Base-by-base conservation (phyloP, 108 stramenopile species). In the Chaetoceros tenuissimus region DNA sequence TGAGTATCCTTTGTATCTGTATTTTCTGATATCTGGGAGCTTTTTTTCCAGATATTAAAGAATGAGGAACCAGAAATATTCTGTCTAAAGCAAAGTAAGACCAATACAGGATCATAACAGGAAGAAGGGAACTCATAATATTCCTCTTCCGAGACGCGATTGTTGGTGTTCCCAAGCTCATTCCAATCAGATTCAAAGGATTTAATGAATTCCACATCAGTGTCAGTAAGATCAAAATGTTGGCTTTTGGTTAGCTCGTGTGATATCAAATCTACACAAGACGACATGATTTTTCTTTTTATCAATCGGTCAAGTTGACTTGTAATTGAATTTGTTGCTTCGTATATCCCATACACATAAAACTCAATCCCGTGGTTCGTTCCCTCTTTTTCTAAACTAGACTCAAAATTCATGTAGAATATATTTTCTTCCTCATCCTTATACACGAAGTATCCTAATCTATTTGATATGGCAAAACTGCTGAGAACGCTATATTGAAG, bases 181-280 rank as follows among this genome's bases (percentile, higher is more conserved):
- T 44, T 63, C 81, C 80, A 77, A 24, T 63, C 54, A 30, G 59
- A 28, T 28, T 69, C 55, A 52, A 82, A 90, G 3, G 58, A 59
- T 46, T 68, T 60, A 5, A 90, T 44, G 57, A 90, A 90, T 19
- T 71, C 62, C 53, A 87, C 43, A 55, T 90, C 89, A 1, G 66
- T 48, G 1, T 66, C 20, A 8, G 71, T 70, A 46, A 83, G 65
- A 31, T 62, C 48, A 62, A 71, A 82, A 30, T 76, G 71, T 3
- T 82, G 82, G 40, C 86, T 90, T 45, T 90, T 90, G 19, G 71
- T 84, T 40, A 90, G 46, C 20, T 84, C 73, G 21, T 76, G 66
- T 0, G 79, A 75, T 10, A 86, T 53, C 30, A 75, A 68, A 44
- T 90, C 84, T 16, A 82, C 73, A 48, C 70, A 72, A 19, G 86